Conservation (phyloP, 225 moss, liverwort and hornwort genomes). For the Anthoceros angustus region DNA sequence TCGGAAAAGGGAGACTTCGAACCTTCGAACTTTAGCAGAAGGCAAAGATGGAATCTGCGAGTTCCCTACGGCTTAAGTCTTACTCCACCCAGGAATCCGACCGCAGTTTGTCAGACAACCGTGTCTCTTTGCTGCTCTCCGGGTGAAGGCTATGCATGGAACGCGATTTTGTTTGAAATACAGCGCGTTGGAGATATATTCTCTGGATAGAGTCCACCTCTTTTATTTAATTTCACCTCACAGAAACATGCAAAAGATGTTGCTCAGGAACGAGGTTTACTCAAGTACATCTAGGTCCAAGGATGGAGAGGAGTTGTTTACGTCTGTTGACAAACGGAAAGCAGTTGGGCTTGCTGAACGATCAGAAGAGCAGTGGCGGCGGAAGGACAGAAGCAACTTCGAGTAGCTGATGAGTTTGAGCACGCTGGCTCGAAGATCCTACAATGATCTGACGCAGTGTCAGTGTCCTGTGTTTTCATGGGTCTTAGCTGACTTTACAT, state of each 20-base stretch:
- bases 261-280: conserved; percentile 45
- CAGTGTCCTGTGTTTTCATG: conserved; percentile 59
- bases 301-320: conserved; percentile 42
- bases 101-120: too few relatives aligned
- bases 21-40: too few relatives aligned
- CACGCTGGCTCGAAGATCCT: conserved; percentile 57
- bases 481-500: conserved; percentile 52
- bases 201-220: conserved; percentile 38
- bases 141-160: conserved; percentile 58
- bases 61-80: too few relatives aligned
- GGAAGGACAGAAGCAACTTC: conserved; percentile 61
- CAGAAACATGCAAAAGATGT: conserved; percentile 52
- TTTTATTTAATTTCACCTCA: conserved; percentile 54
- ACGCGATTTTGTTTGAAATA: conserved; percentile 53
- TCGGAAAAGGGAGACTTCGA: too few relatives aligned
- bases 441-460: conserved; percentile 50
- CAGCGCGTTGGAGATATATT: conserved; percentile 61
- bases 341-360: conserved; percentile 48
- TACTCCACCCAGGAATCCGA: too few relatives aligned
- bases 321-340: conserved; percentile 46
- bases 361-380: conserved; percentile 55
- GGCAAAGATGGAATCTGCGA: too few relatives aligned
- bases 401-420: conserved; percentile 53
- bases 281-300: conserved; percentile 37
- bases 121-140: conserved; percentile 3